These are phyloP conservation scores for Talaromyces sp. DNA, from an alignment of 2,329 filamentous ascomycete genomes.

Conservation along the genomic window DNA sequence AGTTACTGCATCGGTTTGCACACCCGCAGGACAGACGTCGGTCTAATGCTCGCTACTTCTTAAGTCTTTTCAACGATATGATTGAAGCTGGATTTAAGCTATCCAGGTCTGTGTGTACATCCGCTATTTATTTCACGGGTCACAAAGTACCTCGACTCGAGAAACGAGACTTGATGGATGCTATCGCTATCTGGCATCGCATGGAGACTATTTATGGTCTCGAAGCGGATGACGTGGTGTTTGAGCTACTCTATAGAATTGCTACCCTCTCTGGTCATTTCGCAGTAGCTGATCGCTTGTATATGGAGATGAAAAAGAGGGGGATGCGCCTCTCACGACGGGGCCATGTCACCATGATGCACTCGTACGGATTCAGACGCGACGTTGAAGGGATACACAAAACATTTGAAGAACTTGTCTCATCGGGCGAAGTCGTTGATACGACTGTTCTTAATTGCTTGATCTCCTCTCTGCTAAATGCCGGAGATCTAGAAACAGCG, in stretches of 20 bases:
- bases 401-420: constrained; percentile 79
- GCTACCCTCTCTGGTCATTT: constrained; percentile 84
- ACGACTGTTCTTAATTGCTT: constrained; percentile 83
- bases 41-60: constrained; percentile 69
- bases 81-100: constrained; percentile 69
- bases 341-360: constrained; percentile 77
- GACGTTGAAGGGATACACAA: constrained; percentile 71
- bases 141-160: constrained; percentile 63
- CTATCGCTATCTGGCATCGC: constrained; percentile 76
- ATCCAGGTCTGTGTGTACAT: constrained; percentile 71
- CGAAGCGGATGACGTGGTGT: constrained; percentile 71
- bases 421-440: constrained; percentile 82
- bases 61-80: constrained; percentile 79
- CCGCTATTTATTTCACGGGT: constrained; percentile 74
- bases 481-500: constrained; percentile 72
- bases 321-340: constrained; percentile 69
- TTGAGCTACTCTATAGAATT: constrained; percentile 88
- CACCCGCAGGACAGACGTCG: constrained; percentile 42
- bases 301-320: constrained; percentile 73
- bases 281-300: constrained; percentile 75
- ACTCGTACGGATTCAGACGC: constrained; percentile 72
- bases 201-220: constrained; percentile 75
- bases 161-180: constrained; percentile 61
- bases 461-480: constrained; percentile 71
- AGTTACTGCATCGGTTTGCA: constrained; percentile 66